Evolutionary conservation across 164 flowering plant genomes (phyloP), one percentile per base, ranked within the genome.

Genomic region (Liriodendron chinense): DNA sequence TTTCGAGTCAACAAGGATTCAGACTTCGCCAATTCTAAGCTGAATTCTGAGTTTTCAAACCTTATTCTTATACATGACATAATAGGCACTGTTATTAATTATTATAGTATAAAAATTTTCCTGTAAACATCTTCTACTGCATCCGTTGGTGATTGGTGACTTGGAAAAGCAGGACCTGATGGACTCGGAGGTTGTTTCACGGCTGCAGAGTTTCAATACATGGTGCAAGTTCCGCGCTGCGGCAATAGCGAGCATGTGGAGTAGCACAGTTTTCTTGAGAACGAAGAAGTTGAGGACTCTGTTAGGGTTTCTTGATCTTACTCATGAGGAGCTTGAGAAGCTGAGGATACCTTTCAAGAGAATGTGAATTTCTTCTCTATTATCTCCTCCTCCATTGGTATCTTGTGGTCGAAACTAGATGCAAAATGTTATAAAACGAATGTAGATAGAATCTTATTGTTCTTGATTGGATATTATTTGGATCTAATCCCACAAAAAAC

Each of bases 91-190:
- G 34, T 28, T 28, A 28, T 28, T 28, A 28, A 28, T 28, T 28
- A 28, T 28, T 28, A 28, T 28, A 28, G 34, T 28, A 28, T 28
- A 28, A 28, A 9, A 8, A 2, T 9, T 68, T 22, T 16, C 59
- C 70, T 74, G n/a, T 26, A 70, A 47, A 76, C 86, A 91, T 92
- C 82, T 91, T 74, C 86, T 91, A 48, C 74, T 66, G 22, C 90
- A 92, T 80, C 93, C 91, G 28, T 90, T 94, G 96, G 94, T 92
- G 22, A 86, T 76, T 25, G 92, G 94, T 20, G 85, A 89, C 68
- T 83, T 83, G 25, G 91, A 91, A 26, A 92, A 89, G 78, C 81
- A 88, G 71, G 92, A 89, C 1, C 85, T 77, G 65, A 87, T 91
- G 86, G 96, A 90, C 49, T 82, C 90, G 0, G 96, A 91, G 81